Evolutionary conservation across 176 grass and related monocot species (phyloP), one percentile per base, ranked within the genome.

Genomic region (Phoenix roebelenii): DNA sequence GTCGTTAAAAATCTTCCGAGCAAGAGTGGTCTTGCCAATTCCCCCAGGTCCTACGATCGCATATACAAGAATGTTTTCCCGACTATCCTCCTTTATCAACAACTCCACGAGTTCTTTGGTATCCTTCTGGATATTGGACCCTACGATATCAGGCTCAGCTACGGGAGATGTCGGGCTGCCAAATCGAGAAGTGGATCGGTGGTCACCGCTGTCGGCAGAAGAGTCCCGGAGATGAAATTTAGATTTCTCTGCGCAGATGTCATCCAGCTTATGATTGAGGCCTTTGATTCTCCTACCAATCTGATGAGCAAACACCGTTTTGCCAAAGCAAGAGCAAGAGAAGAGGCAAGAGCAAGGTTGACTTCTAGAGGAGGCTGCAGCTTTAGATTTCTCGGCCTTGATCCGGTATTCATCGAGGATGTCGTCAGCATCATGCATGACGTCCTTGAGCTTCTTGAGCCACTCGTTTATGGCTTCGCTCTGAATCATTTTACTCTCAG

Each of bases 351-450:
- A 44, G 9, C 16, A 44, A 52, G 32, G 35, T 3, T 26, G 15
- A 50, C 0, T 4, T 5, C 4, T 6, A 7, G 18, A 22, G 17
- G 55, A 58, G 26, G 23, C 48, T 17, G 2, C n/a, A 49, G 23
- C 18, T 18, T 48, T 19, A 22, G 32, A 52, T 39, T 64, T 30
- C 22, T 26, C 14, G 9, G 61, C 65, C 58, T 84, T 61, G 39
- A 78, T 61, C n/a, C 51, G 65, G 52, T 54, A 85, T 9, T 49
- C 70, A 23, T 85, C 81, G 22, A 79, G 30, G 9, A 72, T 65
- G 5, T 70, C 80, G 1, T 64, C 74, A 15, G 69, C 67, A 22
- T 77, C 74, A 25, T 83, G 77, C 69, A 84, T 79, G n/a, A 79
- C n/a, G 44, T 75, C 70, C 55, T 66, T 79, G 18, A 75, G 65